Base-by-base conservation (phyloP, 345 rosid species). In the Populus alba region DNA sequence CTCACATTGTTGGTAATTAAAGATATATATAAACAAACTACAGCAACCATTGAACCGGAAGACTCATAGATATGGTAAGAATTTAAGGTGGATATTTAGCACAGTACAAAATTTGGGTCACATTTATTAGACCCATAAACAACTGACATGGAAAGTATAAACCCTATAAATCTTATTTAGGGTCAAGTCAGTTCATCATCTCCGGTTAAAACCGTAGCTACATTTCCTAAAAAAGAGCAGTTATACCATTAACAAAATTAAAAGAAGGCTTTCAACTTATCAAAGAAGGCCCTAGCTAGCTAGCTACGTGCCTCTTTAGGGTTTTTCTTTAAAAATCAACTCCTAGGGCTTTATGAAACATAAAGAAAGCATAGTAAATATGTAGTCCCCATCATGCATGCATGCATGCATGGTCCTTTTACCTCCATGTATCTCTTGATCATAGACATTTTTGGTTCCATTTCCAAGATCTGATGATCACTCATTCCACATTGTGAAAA, bases 401-500 rank as follows among this genome's bases (percentile, higher is more conserved):
- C 63, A 55, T 55, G 61, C 62, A 57, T 57, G 62, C 63, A 57
- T n/a, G 12, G 27, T 59, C 29, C 63, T n/a, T 59, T 18, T 61
- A 22, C 7, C 15, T 66, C 71, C 59, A 74, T 43, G 47, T 43
- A 43, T 31, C 22, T 37, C 38, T n/a, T 25, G 11, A 53, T 45
- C 25, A n/a, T 6, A 37, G 72, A 59, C 65, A 23, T n/a, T 59
- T 59, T 59, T 59, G 10, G 6, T 51, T 51, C 66, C 59, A 5
- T 55, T 38, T 41, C 38, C 43, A 37, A 27, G 11, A 33, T 18
- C 7, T 23, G 33, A 5, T 23, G 33, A 5, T 89, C 77, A 93
- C 41, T 90, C 97, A 69, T 91, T 94, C 98, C 99, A 96, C 95
- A 90, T 96, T 27, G 99, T 87, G 72, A 90, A 96, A 75, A 87